Conservation (phyloP, 768 basidiomycete species). For the Mycena olivaceomarginata region DNA sequence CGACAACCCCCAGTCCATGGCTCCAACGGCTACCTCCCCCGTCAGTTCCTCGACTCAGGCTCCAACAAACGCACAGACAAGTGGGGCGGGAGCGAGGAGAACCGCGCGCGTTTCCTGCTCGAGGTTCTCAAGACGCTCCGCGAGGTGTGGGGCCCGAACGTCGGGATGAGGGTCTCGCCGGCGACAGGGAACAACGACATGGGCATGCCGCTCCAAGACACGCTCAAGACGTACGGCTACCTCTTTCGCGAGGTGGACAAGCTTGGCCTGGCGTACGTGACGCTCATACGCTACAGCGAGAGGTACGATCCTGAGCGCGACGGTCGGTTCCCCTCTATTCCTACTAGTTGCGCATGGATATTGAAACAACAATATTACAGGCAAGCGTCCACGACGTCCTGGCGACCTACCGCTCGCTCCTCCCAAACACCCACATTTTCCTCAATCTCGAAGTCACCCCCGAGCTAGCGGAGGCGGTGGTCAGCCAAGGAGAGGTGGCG, state of each 20-base stretch:
- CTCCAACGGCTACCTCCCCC: not conserved
- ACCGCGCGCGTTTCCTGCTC: conserved; percentile 55
- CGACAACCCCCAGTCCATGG: not conserved
- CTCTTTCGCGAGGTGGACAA: not conserved
- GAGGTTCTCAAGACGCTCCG: conserved; percentile 53
- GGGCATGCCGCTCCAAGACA: conserved; percentile 16
- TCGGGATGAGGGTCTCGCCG: conserved; percentile 56
- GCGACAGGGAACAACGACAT: conserved; percentile 37
- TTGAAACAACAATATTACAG: not conserved
- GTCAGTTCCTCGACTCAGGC: conserved; percentile 16
- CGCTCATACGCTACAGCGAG: not conserved
- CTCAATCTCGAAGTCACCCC: conserved; percentile 51
- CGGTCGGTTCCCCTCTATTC: not conserved
- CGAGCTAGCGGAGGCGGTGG: conserved; percentile 47
- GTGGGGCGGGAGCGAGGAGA: conserved; percentile 6
- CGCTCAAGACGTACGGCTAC: not conserved
- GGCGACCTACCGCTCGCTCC: conserved; percentile 46
- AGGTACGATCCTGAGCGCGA: not conserved
- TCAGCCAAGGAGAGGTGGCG: conserved; percentile 46
- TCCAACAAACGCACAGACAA: conserved; percentile 16
- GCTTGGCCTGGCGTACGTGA: not conserved
- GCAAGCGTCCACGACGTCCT: conserved; percentile 52
- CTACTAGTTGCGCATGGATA: too few relatives aligned
- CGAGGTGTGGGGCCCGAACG: conserved; percentile 55
- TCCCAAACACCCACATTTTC: conserved; percentile 47